Evolutionary conservation across 2,329 filamentous ascomycete species (phyloP), one percentile per base, ranked within the genome.

Genomic region (Paecilomyces sp.): DNA sequence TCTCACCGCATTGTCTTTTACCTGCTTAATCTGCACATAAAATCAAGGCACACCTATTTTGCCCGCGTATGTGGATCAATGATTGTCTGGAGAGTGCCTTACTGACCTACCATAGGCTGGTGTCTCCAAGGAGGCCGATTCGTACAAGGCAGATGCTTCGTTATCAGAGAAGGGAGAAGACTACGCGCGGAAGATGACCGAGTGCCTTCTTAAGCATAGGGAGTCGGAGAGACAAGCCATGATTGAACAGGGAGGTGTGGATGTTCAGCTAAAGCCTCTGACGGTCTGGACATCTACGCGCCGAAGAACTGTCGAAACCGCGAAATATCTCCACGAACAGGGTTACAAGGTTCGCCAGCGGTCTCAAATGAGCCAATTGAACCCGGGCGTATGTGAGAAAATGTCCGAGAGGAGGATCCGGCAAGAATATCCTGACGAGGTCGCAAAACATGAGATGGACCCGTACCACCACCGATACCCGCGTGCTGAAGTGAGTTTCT

Each of bases 1-100:
- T 96, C 92, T 0, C 92, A 99, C 73, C 87, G 94, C 62, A 99
- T 99, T 65, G 93, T 99, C 58, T 99, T 99, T 77, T 99, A 97
- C 75, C 85, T 99, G 54, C 90, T 96, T 70, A 99, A 99, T 70
- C 81, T 97, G 25, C 94, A 99, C 75, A 97, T 97, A 80, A 97
- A 99, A 75, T 89, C 89, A 55, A 86, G 93, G 59, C 91, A 91
- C 63, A 97, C 92, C 6, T 97, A 95, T 75, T 97, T 97, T 74
- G 92, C 88, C 55, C 85, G 93, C 63, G 88, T 79, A 67, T 61
- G 74, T 64, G 22, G 51, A 52, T 34, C 9, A 31, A 54, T 33
- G 30, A 50, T 36, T 59, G 15, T 33, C 56, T 34, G 5, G 30
- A 22, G 33, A 55, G 50, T 60, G 12, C 56, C 62, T 66, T 60